phyloP scores from a whole-genome alignment of 2,329 filamentous ascomycete genomes.

The Fulvia fulva region DNA sequence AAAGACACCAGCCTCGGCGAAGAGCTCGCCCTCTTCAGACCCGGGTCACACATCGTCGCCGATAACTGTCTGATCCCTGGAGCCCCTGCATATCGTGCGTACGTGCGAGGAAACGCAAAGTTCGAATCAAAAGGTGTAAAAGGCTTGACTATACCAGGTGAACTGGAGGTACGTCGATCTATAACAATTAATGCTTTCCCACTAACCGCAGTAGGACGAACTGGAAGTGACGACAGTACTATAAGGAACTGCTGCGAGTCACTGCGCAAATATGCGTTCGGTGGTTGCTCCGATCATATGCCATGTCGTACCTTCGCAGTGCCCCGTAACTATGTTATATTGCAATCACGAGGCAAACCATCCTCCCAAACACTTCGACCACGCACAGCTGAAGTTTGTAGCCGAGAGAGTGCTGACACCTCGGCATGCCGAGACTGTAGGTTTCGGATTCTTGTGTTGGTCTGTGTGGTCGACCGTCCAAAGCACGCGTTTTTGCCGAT shows the following conservation, averaged over 20 bases:
- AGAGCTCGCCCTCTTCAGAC: conserved; percentile 31
- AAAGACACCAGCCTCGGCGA: conserved; percentile 36
- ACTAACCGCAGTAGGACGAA: conserved; percentile 8
- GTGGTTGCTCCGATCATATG: not conserved
- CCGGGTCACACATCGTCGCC: conserved; percentile 38
- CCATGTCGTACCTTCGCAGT: not conserved
- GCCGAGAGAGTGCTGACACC: not conserved
- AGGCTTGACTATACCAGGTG: conserved; percentile 8
- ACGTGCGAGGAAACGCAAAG: conserved; percentile 32
- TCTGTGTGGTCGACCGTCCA: not conserved
- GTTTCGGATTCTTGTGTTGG: not conserved
- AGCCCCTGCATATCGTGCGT: conserved; percentile 43
- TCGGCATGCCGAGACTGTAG: not conserved
- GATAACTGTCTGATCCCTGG: conserved; percentile 45
- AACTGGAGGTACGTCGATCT: conserved; percentile 6
- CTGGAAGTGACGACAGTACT: conserved; percentile 12
- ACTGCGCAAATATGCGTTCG: not conserved
- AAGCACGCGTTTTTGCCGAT: not conserved
- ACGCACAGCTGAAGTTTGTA: not conserved
- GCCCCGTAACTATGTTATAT: not conserved
- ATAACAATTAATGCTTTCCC: not conserved
- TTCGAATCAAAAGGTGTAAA: conserved; percentile 7
- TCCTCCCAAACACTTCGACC: not conserved
- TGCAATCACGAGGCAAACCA: not conserved
- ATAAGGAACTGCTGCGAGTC: not conserved